Conservation (phyloP, 2,329 filamentous ascomycete species). For the Aspergillus ochraceoroseus region DNA sequence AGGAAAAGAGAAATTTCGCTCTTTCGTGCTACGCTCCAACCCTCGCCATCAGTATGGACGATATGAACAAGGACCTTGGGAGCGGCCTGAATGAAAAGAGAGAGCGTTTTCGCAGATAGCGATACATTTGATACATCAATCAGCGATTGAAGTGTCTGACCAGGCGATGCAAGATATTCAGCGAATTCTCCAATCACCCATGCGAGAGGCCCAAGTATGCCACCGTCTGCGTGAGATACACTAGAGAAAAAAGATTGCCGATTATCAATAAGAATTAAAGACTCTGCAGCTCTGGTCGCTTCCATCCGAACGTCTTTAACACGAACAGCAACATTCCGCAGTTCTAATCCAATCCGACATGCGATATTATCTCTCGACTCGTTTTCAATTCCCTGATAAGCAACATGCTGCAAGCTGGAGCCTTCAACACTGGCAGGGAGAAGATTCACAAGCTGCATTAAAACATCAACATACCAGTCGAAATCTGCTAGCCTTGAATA, state of each 20-base stretch:
- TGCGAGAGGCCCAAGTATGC: constrained; percentile 67
- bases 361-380: constrained; percentile 26
- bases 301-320: constrained; percentile 76
- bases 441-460: constrained; percentile 77
- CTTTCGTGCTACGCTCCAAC: constrained; percentile 70
- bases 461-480: constrained; percentile 92
- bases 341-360: constrained; percentile 66
- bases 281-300: constrained; percentile 77
- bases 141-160: constrained; percentile 67
- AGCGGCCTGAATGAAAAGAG: constrained; percentile 74
- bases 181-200: constrained; percentile 92
- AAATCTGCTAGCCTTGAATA: constrained; percentile 85
- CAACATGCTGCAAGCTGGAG: constrained; percentile 18
- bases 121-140: constrained; percentile 61
- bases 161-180: constrained; percentile 62
- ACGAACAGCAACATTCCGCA: constrained; percentile 86
- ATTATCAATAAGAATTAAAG: constrained; percentile 59
- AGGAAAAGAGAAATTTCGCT: constrained; percentile 71
- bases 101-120: constrained; percentile 62
- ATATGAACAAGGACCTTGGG: constrained; percentile 78
- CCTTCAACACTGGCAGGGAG: constrained; percentile 32
- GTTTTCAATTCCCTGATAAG: constrained; percentile 13
- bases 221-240: constrained; percentile 50
- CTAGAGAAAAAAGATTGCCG: constrained; percentile 54
- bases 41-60: constrained; percentile 54